phyloP scores from a whole-genome alignment of 2,329 filamentous ascomycete species.

The Aspergillus melleus region DNA sequence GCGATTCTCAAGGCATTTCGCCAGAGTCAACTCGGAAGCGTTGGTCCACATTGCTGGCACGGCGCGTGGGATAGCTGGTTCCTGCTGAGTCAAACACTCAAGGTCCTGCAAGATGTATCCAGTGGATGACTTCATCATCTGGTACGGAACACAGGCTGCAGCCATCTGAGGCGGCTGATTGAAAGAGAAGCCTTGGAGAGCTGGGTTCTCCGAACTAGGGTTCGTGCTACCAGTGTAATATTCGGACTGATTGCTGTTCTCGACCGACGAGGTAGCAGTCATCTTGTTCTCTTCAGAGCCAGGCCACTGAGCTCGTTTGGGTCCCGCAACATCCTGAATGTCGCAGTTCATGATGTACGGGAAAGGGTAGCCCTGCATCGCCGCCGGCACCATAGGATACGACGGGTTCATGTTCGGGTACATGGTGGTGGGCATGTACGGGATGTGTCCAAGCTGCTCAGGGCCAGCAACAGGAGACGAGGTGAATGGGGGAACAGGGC shows the following conservation, averaged over 20 bases:
- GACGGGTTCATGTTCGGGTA: conserved; percentile 38
- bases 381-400: conserved; percentile 31
- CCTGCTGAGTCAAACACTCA: conserved; percentile 67
- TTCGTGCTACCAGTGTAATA: conserved; percentile 58
- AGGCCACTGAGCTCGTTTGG: conserved; percentile 43
- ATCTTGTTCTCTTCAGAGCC: conserved; percentile 42
- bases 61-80: conserved; percentile 81
- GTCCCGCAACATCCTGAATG: conserved; percentile 35
- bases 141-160: conserved; percentile 38
- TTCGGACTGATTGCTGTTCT: conserved; percentile 59
- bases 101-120: conserved; percentile 53
- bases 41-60: conserved; percentile 84
- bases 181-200: conserved; percentile 49
- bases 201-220: conserved; percentile 57
- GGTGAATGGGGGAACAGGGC: conserved; percentile 28
- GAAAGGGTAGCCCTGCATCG: conserved; percentile 37
- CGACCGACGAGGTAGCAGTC: conserved; percentile 66
- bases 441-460: conserved; percentile 35
- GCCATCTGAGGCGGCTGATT: conserved; percentile 64
- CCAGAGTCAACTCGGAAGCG: conserved; percentile 83
- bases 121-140: conserved; percentile 48
- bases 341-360: conserved; percentile 39
- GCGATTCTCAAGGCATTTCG: conserved; percentile 91
- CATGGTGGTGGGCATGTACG: conserved; percentile 38
- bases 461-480: conserved; percentile 29